phyloP scores from a whole-genome alignment of 2,329 filamentous ascomycete genomes.

The Paracamarosporium sp. region DNA sequence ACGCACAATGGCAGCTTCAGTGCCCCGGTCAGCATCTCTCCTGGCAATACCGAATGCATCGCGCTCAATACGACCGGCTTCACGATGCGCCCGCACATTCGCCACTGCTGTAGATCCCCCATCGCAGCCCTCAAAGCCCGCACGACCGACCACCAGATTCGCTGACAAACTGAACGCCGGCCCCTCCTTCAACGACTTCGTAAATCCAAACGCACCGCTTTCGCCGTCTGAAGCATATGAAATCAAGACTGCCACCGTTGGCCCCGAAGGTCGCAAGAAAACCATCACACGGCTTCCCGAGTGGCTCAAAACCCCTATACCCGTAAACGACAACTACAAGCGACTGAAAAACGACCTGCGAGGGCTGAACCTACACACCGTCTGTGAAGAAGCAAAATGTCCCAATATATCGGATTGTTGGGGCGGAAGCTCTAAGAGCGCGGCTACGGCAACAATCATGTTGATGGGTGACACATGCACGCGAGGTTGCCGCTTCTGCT shows the following conservation, averaged over 20 bases:
- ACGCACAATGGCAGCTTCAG: conserved; percentile 38
- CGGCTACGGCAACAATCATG: conserved; percentile 98
- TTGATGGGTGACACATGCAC: conserved; percentile 99
- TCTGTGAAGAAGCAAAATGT: conserved; percentile 96
- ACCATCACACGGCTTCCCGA: conserved; percentile 78
- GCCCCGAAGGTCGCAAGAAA: conserved; percentile 67
- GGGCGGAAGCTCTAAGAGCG: conserved; percentile 87
- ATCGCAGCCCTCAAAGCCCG: conserved; percentile 32
- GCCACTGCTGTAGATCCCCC: conserved; percentile 41
- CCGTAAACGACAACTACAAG: conserved; percentile 85
- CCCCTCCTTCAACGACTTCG: conserved; percentile 70
- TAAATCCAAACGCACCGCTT: conserved; percentile 54
- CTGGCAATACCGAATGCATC: conserved; percentile 22
- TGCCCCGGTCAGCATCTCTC: conserved; percentile 41
- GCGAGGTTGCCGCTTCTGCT: conserved; percentile 94
- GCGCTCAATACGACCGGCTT: conserved; percentile 13
- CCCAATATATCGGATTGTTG: conserved; percentile 98
- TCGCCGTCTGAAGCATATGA: conserved; percentile 62
- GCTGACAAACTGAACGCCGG: conserved; percentile 69
- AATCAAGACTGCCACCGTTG: conserved; percentile 67
- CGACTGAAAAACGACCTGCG: conserved; percentile 93
- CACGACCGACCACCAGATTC: conserved; percentile 61
- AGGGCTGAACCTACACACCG: conserved; percentile 88
- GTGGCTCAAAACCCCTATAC: conserved; percentile 97
- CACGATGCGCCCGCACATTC: conserved; percentile 33